These are phyloP conservation scores for Xerocomellus chrysenteron DNA, from an alignment of 768 basidiomycete genomes.

Conservation along the genomic window DNA sequence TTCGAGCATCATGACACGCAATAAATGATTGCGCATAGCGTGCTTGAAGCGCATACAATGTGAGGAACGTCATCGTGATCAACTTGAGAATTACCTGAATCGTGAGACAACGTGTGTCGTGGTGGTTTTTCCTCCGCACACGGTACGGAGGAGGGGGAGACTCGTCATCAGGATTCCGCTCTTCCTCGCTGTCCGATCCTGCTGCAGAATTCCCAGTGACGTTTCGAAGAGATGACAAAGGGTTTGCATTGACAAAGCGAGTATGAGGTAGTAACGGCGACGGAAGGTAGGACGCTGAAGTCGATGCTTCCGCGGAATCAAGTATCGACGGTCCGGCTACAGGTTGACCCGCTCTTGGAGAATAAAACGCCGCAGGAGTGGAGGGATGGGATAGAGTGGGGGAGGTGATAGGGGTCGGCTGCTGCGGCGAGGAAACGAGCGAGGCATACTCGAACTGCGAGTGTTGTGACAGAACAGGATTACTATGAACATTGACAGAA, in stretches of 20 bases:
- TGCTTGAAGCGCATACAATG: conserved; percentile 41
- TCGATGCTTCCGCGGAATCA: conserved; percentile 6
- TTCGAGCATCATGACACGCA: conserved; percentile 55
- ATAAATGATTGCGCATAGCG: conserved; percentile 68
- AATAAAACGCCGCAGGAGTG: conserved; percentile 24
- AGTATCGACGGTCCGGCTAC: conserved; percentile 7
- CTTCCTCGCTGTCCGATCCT: conserved; percentile 39
- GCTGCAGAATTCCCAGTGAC: conserved; percentile 34
- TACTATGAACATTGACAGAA: neutral
- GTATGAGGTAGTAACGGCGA: conserved; percentile 19
- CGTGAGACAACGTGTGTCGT: conserved; percentile 63
- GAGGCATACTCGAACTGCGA: conserved; percentile 7
- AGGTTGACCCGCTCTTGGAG: conserved; percentile 12
- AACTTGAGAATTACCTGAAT: conserved; percentile 50
- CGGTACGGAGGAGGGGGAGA: conserved; percentile 34
- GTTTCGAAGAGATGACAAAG: conserved; percentile 6
- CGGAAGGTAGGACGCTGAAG: neutral
- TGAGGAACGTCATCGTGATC: conserved; percentile 1
- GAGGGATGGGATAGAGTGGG: conserved; percentile 31
- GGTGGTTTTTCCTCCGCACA: conserved; percentile 52
- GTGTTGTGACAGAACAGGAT: conserved; percentile 3
- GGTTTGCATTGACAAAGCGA: conserved; percentile 22
- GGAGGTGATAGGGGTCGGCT: conserved; percentile 31
- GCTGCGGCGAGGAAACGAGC: conserved; percentile 18
- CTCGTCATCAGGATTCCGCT: conserved; percentile 35